A percentile compares a stretch with the other conserved stretches of the same genome.
phyloP scores from a whole-genome alignment of 2,329 filamentous ascomycete species.

The Aspergillus sp. region DNA sequence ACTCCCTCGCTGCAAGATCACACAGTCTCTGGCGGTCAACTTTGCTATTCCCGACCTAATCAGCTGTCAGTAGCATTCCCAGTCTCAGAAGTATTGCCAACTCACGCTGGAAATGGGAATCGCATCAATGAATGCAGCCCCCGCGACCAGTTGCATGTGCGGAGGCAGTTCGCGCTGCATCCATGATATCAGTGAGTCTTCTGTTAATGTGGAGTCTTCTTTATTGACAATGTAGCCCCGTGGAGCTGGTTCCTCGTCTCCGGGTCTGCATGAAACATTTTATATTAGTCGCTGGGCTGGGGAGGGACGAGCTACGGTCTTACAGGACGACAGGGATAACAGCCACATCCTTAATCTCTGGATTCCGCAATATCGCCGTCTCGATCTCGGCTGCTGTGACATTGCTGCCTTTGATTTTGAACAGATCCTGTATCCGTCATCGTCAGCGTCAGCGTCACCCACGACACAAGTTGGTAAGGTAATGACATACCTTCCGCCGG shows the following conservation, averaged over 20 bases:
- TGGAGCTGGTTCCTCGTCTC: neutral
- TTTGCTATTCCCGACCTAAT: neutral
- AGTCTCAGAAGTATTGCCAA: neutral
- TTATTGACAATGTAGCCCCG: neutral
- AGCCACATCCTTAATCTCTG: constrained; percentile 52
- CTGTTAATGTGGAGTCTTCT: neutral
- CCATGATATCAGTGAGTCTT: neutral
- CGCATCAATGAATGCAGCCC: neutral
- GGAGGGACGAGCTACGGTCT: neutral
- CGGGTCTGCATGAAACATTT: neutral
- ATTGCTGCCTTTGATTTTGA: constrained; percentile 64
- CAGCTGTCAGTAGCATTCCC: neutral
- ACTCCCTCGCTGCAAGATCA: neutral
- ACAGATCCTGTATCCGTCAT: constrained; percentile 20
- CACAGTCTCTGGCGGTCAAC: neutral
- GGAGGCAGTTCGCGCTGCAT: neutral
- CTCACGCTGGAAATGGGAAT: neutral
- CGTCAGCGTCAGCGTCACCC: neutral
- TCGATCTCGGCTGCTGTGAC: constrained; percentile 63
- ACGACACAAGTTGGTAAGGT: neutral
- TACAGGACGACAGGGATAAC: constrained; percentile 55
- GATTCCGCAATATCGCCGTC: constrained; percentile 43
- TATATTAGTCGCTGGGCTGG: neutral
- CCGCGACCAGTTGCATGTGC: neutral
- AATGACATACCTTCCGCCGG: constrained; percentile 60